Evolutionary conservation across 2,329 filamentous ascomycete species (phyloP).

Genomic region (Clathrospora elynae): DNA sequence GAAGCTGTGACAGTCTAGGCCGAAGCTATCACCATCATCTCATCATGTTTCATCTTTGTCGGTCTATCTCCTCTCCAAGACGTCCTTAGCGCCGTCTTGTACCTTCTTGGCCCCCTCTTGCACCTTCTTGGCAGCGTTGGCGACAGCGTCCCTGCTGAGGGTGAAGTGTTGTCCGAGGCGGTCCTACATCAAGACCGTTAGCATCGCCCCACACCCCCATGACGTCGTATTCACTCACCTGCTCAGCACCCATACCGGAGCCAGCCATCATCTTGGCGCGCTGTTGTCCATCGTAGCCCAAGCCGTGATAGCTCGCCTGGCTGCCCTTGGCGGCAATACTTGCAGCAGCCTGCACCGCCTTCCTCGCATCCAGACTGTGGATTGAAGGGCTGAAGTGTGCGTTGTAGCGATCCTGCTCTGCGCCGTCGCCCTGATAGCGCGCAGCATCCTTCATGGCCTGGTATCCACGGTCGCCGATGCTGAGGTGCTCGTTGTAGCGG

Average conservation of each 20-base stretch:
- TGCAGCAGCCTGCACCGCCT: constrained; percentile 31
- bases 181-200: constrained; percentile 32
- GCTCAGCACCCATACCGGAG: constrained; percentile 41
- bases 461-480: constrained; percentile 19
- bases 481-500: constrained; percentile 29
- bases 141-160: constrained; percentile 25
- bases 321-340: constrained; percentile 31
- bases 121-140: constrained; percentile 34
- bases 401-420: constrained; percentile 42
- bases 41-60: not conserved
- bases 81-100: constrained; percentile 33
- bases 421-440: constrained; percentile 31
- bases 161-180: constrained; percentile 39
- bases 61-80: constrained; percentile 24
- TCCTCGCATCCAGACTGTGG: constrained; percentile 29
- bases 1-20: not conserved
- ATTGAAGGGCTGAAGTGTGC: constrained; percentile 34
- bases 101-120: constrained; percentile 35
- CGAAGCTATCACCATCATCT: not conserved
- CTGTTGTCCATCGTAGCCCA: constrained; percentile 40
- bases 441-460: constrained; percentile 22
- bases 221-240: constrained; percentile 28
- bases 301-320: constrained; percentile 33
- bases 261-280: constrained; percentile 37
- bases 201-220: not conserved